These are phyloP conservation scores for Lecanosticta acicola DNA, from an alignment of 2,329 filamentous ascomycete genomes.

Conservation along the genomic window DNA sequence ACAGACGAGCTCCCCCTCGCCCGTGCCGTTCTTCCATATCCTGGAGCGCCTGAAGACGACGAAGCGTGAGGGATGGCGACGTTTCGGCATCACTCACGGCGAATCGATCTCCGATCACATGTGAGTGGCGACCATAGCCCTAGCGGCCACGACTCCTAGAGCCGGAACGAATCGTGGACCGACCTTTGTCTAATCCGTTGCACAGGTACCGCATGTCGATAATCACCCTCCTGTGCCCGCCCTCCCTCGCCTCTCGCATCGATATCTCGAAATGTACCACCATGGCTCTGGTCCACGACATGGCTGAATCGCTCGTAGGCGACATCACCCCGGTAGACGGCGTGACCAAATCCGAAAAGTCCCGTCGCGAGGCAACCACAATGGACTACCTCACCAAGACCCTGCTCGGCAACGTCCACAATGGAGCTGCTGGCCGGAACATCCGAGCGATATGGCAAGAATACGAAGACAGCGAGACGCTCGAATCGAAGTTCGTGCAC, in stretches of 20 bases:
- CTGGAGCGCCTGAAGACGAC: constrained; percentile 92
- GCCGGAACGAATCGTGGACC: too few species aligned
- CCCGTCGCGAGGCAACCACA: constrained; percentile 73
- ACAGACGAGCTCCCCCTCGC: constrained; percentile 60
- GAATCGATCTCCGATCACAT: constrained; percentile 73
- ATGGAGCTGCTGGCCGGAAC: constrained; percentile 62
- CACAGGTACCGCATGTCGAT: constrained; percentile 99
- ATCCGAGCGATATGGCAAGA: constrained; percentile 85
- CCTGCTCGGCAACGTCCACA: constrained; percentile 68
- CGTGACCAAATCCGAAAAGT: constrained; percentile 82
- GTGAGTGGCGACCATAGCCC: too few species aligned
- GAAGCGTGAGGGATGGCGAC: constrained; percentile 90
- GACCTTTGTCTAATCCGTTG: too few species aligned
- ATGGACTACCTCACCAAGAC: constrained; percentile 82
- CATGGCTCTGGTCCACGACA: constrained; percentile 96
- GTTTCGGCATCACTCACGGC: constrained; percentile 69
- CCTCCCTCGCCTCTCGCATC: constrained; percentile 62
- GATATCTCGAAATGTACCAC: constrained; percentile 80
- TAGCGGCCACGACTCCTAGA: too few species aligned
- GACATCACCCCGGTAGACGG: constrained; percentile 94
- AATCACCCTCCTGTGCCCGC: constrained; percentile 85
- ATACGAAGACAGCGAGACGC: constrained; percentile 81
- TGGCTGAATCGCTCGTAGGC: constrained; percentile 91
- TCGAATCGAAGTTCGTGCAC: constrained; percentile 85
- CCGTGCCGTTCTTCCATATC: constrained; percentile 88